Evolutionary conservation across 306 rosid species (phyloP), one percentile per base, ranked within the genome.

Genomic region (Cucurbita argyrosperma): DNA sequence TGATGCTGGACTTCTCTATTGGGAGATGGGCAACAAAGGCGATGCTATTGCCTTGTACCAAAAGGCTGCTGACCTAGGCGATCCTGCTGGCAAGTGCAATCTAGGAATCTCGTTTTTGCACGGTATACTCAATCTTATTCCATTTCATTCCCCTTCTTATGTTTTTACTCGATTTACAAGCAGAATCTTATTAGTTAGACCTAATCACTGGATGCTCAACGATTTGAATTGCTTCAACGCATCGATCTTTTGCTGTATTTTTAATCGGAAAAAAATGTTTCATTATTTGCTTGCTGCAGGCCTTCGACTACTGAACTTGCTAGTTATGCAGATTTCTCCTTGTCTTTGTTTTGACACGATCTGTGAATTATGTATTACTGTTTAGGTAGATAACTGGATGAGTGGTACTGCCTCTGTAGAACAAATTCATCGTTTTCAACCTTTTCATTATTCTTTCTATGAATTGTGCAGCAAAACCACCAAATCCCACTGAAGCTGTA

Each of bases 101-200:
- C 84, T 94, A 79, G 97, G 90, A 12, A 84, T 94, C 81, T 86
- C 90, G 1, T 89, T 83, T 83, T 78, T 94, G 78, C 94, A 86
- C 80, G 98, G 98, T 93, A n/a, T 38, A 15, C 9, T 59, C 21
- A n/a, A 3, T 30, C 7, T 45, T 21, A 45, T 14, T 11, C 40
- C 42, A 26, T 8, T 23, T 70, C 59, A 7, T 18, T n/a, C 12
- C 8, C 72, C 53, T 9, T 65, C 35, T 45, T 8, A n/a, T 21
- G 23, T 42, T 19, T 12, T 1, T 2, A 0, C 35, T 30, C 35
- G 35, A 30, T 30, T 30, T 4, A 30, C 35, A 3, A 30, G 35
- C 35, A 30, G 35, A 43, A 38, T 64, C 38, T 64, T 64, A 6
- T 38, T 18, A 9, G 11, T 65, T 19, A 18, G 5, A 38, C 30